Evolutionary conservation across 257 asterid species (phyloP), one percentile per base, ranked within the genome.

Genomic region (Handroanthus guayacan): DNA sequence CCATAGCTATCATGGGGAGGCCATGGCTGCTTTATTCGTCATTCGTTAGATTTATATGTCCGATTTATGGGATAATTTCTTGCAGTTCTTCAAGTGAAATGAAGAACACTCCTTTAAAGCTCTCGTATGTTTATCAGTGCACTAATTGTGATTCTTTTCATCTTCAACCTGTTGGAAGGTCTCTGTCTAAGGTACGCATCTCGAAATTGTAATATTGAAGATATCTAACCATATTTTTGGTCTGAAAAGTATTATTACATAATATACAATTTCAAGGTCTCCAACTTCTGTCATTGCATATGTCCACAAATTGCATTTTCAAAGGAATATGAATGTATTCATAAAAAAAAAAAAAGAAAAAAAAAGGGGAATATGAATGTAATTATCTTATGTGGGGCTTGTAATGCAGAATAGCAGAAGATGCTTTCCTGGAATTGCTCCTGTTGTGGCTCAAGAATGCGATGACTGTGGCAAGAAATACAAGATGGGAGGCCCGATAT

Each of bases 81-180:
- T 78, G 81, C 95, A 89, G 95, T 69, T 89, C 95, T 14, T 92
- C 95, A 69, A 80, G 91, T 80, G 88, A 87, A 31, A 88, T 87
- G 95, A 89, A 89, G 78, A 87, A 82, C 76, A 87, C 95, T 78
- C 95, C 97, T 54, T 75, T 91, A 64, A 91, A 91, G 84, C 97
- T 91, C 43, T 89, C 97, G 36, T 91, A 91, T 75, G 91, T 87
- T 63, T 91, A 89, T 68, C 97, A 87, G 70, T 91, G 97, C 85
- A 87, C 62, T 66, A 90, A 95, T 47, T 91, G 95, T 65, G 97
- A 91, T 82, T 91, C 95, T 20, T 91, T 89, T 75, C 95, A 91
- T 77, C 95, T 91, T 58, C 95, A 91, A 85, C 87, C 95, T 13
- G 63, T 91, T 68, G 97, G 91, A 45, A 86, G 92, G 74, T 84